These are phyloP conservation scores for Blepharisma japonicum DNA, from an alignment of 73 alveolate genomes.

Conservation along the genomic window DNA sequence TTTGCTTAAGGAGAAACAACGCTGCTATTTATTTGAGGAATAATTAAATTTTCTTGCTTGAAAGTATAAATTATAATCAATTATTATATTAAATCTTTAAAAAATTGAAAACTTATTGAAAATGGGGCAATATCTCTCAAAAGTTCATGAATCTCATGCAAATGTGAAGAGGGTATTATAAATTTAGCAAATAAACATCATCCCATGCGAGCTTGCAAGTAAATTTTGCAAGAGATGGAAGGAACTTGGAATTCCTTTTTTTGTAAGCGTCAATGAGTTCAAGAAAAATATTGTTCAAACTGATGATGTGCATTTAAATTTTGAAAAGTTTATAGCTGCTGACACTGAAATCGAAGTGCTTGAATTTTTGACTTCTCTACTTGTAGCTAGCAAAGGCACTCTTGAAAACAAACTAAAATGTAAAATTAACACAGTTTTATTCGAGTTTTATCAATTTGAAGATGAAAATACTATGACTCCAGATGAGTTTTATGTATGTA, in stretches of 20 bases:
- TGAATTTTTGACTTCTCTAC: constrained; percentile 3
- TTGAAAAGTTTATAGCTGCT: neutral
- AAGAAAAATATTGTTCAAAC: neutral
- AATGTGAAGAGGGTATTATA: too few species aligned
- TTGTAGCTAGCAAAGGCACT: constrained; percentile 9
- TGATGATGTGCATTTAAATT: constrained; percentile 20
- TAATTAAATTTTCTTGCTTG: too few species aligned
- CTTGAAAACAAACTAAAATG: constrained; percentile 21
- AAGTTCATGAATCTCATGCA: too few species aligned
- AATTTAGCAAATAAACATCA: too few species aligned
- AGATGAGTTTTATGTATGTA: constrained; percentile 23
- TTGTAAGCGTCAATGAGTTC: constrained; percentile 1
- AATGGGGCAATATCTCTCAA: too few species aligned
- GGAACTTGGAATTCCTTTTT: constrained; percentile 26
- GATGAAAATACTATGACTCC: neutral
- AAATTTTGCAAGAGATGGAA: constrained; percentile 25
- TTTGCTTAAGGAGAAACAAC: too few species aligned
- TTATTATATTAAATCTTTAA: too few species aligned
- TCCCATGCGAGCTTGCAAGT: too few species aligned
- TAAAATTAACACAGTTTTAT: neutral
- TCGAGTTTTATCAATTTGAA: constrained; percentile 14
- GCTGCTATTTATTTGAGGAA: too few species aligned
- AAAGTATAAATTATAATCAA: too few species aligned
- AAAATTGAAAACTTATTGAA: too few species aligned
- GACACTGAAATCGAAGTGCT: constrained; percentile 27